Conservation (phyloP, 2,329 filamentous ascomycete species). For the Ceratocystiopsis minuta region DNA sequence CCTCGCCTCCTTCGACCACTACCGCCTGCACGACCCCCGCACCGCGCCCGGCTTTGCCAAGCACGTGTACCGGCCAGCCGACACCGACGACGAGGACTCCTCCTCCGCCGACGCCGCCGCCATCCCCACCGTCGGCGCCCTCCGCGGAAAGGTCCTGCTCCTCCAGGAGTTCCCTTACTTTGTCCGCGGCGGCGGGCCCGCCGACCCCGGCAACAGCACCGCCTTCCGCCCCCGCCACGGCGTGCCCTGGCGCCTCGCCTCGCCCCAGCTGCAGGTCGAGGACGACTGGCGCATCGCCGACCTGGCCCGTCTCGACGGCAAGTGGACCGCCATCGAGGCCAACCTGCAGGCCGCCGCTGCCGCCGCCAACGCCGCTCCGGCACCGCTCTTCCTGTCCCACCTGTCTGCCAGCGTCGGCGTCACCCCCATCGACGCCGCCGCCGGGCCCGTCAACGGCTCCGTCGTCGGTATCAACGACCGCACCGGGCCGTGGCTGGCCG, state of each 20-base stretch:
- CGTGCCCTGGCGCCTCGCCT: constrained; percentile 22
- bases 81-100: constrained; percentile 12
- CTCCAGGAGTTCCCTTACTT: constrained; percentile 26
- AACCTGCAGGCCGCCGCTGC: constrained; percentile 21
- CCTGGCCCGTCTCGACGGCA: constrained; percentile 24
- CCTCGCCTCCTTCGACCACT: constrained; percentile 25
- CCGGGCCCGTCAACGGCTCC: constrained; percentile 22
- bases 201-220: neutral
- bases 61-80: constrained; percentile 16
- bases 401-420: constrained; percentile 30
- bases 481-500: constrained; percentile 24
- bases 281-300: constrained; percentile 28
- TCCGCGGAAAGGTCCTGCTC: constrained; percentile 28
- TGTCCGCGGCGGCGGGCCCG: neutral
- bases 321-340: constrained; percentile 25
- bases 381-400: constrained; percentile 26
- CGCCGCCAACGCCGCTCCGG: constrained; percentile 8
- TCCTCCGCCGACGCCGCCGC: constrained; percentile 3
- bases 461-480: constrained; percentile 31
- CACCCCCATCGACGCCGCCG: constrained; percentile 30
- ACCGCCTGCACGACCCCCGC: constrained; percentile 17
- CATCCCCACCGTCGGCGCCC: constrained; percentile 25
- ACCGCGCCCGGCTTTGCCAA: constrained; percentile 18
- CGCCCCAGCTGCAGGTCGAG: constrained; percentile 26
- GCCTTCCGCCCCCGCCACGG: constrained; percentile 18